These are phyloP conservation scores for Penicillium sp. DNA, from an alignment of 2,329 filamentous ascomycete genomes.

Conservation along the genomic window DNA sequence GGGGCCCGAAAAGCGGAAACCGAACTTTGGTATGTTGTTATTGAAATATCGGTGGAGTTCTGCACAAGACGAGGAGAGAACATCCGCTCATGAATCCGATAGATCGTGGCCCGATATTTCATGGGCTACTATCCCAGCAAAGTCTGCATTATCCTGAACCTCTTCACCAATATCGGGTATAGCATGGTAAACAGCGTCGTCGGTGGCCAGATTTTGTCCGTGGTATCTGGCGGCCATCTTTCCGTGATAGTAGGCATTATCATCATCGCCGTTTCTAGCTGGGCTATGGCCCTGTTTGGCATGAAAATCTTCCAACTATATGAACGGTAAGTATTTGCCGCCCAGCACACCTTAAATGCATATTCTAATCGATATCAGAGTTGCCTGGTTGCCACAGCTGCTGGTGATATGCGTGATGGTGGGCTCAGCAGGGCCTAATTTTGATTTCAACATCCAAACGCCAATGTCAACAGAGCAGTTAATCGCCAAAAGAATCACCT, in stretches of 20 bases:
- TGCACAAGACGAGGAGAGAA: background rate
- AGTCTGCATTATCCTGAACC: constrained; percentile 34
- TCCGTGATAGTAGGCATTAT: constrained; percentile 35
- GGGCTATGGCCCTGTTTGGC: constrained; percentile 33
- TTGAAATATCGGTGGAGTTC: background rate
- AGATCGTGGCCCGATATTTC: constrained; percentile 37
- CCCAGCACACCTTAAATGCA: background rate
- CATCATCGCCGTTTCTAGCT: constrained; percentile 30
- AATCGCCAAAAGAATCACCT: constrained; percentile 32
- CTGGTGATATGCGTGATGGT: constrained; percentile 35
- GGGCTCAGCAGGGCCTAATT: constrained; percentile 34
- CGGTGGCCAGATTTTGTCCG: constrained; percentile 40
- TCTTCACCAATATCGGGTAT: constrained; percentile 38
- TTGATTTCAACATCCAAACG: constrained; percentile 29
- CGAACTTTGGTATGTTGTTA: constrained; percentile 32
- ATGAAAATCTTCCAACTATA: constrained; percentile 39
- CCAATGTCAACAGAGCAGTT: constrained; percentile 21
- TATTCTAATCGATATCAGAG: constrained; percentile 15
- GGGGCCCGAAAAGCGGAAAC: constrained; percentile 36
- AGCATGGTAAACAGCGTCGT: constrained; percentile 38
- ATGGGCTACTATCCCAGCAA: constrained; percentile 40
- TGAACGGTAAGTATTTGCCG: constrained; percentile 29
- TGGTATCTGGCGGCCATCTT: constrained; percentile 31
- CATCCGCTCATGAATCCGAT: constrained; percentile 6
- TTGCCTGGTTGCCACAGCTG: constrained; percentile 37